Evolutionary conservation across 108 stramenopile genomes (phyloP).

Genomic region (Discostella stelligeroides): DNA sequence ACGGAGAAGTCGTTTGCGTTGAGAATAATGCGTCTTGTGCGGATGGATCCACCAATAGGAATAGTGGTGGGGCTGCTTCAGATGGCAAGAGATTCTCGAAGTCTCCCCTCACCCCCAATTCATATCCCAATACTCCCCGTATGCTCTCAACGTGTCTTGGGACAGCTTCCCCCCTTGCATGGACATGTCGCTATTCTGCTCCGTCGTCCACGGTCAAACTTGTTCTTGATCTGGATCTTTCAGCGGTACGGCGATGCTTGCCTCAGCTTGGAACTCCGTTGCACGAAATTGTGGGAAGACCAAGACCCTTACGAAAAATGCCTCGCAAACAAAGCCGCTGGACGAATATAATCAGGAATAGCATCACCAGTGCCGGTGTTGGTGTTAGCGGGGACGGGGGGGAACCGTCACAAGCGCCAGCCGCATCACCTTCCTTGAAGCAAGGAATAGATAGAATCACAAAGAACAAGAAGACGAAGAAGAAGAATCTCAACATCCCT

Average conservation of each 20-base stretch:
- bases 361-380: not conserved
- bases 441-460: too few relatives aligned
- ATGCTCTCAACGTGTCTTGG: conserved; percentile 40
- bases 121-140: conserved; percentile 20
- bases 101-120: conserved; percentile 1
- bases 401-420: not conserved
- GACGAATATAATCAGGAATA: conserved; percentile 11
- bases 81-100: not conserved
- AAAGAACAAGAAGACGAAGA: conserved; percentile 15
- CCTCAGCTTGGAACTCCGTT: conserved; percentile 73
- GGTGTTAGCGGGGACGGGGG: too few relatives aligned
- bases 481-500: conserved; percentile 1
- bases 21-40: not conserved
- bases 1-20: not conserved
- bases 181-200: conserved; percentile 71
- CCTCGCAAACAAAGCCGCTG: conserved; percentile 23
- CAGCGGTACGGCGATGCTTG: conserved; percentile 54
- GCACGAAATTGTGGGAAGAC: conserved; percentile 69
- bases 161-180: conserved; percentile 59
- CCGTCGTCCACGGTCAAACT: conserved; percentile 58
- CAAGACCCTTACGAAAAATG: conserved; percentile 33
- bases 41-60: not conserved
- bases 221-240: conserved; percentile 53
- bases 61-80: not conserved
- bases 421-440: not conserved